These are phyloP conservation scores for Kernera saxatilis DNA, from an alignment of 345 rosid species.

Conservation along the genomic window DNA sequence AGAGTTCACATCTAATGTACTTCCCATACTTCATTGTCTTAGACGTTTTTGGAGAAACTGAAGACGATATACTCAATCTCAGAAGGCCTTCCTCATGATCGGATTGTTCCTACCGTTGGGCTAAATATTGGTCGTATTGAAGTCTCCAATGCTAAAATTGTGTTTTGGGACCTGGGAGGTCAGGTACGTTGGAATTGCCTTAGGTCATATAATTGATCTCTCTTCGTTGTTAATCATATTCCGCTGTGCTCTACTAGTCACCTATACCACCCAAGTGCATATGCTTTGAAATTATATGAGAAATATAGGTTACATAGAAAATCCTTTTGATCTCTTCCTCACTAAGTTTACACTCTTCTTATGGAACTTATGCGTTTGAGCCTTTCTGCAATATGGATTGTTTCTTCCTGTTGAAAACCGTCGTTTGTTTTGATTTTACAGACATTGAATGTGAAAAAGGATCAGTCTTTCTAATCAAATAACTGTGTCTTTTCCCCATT, in stretches of 20 bases:
- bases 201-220: not conserved
- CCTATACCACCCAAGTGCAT: not conserved
- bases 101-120: conserved; percentile 99
- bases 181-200: conserved; percentile 61
- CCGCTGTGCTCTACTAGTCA: not conserved
- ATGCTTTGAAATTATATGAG: too few relatives aligned
- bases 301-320: too few relatives aligned
- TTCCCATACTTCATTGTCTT: conserved; percentile 7
- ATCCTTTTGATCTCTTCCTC: not conserved
- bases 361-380: not conserved
- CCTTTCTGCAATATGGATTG: not conserved
- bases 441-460: not conserved
- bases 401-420: not conserved
- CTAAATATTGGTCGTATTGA: conserved; percentile 89
- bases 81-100: conserved; percentile 96
- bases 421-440: not conserved
- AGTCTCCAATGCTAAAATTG: conserved; percentile 74
- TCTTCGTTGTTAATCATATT: not conserved
- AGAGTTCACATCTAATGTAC: not conserved
- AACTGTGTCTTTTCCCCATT: not conserved
- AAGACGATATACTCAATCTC: conserved; percentile 70
- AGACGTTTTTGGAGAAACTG: conserved; percentile 95
- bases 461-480: not conserved
- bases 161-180: conserved; percentile 98
- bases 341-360: not conserved